Evolutionary conservation across 208 protist genomes (phyloP).

Genomic region (Leishmania gerbilli): DNA sequence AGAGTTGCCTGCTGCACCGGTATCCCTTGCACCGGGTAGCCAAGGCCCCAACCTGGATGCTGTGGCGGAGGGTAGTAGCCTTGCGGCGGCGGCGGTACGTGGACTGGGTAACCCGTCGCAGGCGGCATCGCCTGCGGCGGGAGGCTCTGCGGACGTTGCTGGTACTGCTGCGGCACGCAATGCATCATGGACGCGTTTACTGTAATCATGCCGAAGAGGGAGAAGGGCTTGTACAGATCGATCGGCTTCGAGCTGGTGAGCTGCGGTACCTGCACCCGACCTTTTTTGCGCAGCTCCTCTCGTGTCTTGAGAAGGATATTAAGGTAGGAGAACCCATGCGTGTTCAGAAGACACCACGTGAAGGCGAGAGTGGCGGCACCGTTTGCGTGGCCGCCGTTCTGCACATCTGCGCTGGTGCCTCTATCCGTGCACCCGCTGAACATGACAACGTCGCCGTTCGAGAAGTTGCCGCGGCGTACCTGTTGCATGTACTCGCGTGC

Average conservation of each 20-base stretch:
- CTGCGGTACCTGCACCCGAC: conserved; percentile 87
- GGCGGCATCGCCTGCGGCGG: conserved; percentile 31
- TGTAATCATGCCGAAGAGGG: conserved; percentile 81
- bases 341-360: conserved; percentile 77
- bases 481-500: conserved; percentile 50
- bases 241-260: conserved; percentile 90
- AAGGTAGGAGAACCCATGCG: conserved; percentile 64
- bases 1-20: background rate
- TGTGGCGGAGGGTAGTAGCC: conserved; percentile 8
- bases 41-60: background rate
- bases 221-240: conserved; percentile 90
- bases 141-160: conserved; percentile 27
- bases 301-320: conserved; percentile 84
- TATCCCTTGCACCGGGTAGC: background rate
- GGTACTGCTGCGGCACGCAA: conserved; percentile 68
- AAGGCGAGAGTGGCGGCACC: conserved; percentile 86
- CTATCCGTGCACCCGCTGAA: conserved; percentile 88
- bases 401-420: conserved; percentile 85
- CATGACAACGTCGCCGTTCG: conserved; percentile 85
- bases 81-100: conserved; percentile 18
- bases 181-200: conserved; percentile 64
- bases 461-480: conserved; percentile 77
- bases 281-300: conserved; percentile 68
- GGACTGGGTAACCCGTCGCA: conserved; percentile 15
- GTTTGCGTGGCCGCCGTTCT: conserved; percentile 43